A percentile compares a stretch with the other conserved stretches of the same genome.
These are phyloP conservation scores for Sporothrix schenckii DNA, from an alignment of 2,329 filamentous ascomycete species.

Conservation along the genomic window DNA sequence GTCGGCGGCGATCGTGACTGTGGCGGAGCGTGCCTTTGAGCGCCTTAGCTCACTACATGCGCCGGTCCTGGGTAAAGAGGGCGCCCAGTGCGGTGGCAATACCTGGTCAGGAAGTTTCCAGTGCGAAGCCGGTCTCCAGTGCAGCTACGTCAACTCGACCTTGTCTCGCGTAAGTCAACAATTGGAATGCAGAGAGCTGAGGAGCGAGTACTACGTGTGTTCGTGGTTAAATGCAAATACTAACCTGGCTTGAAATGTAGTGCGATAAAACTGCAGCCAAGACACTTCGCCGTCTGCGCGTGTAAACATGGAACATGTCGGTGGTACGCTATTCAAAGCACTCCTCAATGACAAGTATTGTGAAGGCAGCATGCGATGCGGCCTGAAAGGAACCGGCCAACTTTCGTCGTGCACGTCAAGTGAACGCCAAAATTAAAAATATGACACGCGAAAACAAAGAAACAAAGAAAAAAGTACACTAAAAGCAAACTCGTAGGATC, in stretches of 20 bases:
- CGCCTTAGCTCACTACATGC: conserved; percentile 34
- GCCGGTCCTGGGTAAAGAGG: not conserved
- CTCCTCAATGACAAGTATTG: not conserved
- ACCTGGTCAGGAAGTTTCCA: conserved; percentile 32
- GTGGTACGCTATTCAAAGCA: not conserved
- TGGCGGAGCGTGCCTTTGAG: conserved; percentile 57
- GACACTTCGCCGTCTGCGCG: conserved; percentile 15
- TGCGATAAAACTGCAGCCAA: conserved; percentile 22
- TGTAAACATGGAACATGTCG: not conserved
- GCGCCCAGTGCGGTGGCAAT: conserved; percentile 32
- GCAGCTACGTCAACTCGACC: conserved; percentile 26
- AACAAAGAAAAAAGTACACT: no score
- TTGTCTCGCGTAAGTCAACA: conserved; percentile 28
- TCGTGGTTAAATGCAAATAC: not conserved
- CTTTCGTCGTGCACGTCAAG: no score
- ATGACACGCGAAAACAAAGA: not conserved
- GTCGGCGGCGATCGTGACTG: conserved; percentile 59
- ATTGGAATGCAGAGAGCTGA: not conserved
- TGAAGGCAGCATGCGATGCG: not conserved
- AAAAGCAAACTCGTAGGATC: not conserved
- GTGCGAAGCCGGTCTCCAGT: conserved; percentile 29
- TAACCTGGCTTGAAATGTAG: not conserved
- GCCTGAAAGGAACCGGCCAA: no score
- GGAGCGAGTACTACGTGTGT: not conserved
- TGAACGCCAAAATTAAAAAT: not conserved